Conservation (phyloP, 2,329 filamentous ascomycete species). For the Cercospora sesami region DNA sequence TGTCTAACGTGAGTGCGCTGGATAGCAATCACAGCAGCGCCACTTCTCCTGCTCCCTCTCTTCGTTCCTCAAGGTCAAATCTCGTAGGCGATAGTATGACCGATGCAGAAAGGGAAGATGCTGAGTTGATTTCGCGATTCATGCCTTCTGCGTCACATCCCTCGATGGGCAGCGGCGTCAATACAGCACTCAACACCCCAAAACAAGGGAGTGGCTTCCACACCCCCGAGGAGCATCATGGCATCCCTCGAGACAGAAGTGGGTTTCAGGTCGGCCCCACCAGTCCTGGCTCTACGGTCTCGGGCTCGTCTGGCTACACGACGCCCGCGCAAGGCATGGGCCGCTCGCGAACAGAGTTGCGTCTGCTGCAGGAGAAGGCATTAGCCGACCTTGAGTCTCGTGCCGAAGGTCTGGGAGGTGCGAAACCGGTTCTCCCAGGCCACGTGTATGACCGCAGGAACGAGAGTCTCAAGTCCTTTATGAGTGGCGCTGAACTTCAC, state of each 20-base stretch:
- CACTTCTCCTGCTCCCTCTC: constrained; percentile 35
- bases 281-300: constrained; percentile 35
- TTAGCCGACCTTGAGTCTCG: constrained; percentile 36
- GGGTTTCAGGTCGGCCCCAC: constrained; percentile 28
- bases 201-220: constrained; percentile 33
- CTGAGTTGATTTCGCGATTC: constrained; percentile 39
- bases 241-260: constrained; percentile 20
- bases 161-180: constrained; percentile 32
- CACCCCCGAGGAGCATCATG: constrained; percentile 32
- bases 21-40: constrained; percentile 34
- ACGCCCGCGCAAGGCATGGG: constrained; percentile 33
- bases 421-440: constrained; percentile 34
- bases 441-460: constrained; percentile 40
- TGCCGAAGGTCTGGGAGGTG: constrained; percentile 21
- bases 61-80: constrained; percentile 32
- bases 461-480: constrained; percentile 37
- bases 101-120: constrained; percentile 24
- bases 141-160: constrained; percentile 37
- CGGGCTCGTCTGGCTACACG: constrained; percentile 34
- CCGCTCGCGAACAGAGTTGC: constrained; percentile 37
- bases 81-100: constrained; percentile 22
- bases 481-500: constrained; percentile 24
- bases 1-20: constrained; percentile 37
- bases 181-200: constrained; percentile 35
- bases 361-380: constrained; percentile 38